Evolutionary conservation across 2,329 filamentous ascomycete species (phyloP).

Genomic region (Botrytis medusae): DNA sequence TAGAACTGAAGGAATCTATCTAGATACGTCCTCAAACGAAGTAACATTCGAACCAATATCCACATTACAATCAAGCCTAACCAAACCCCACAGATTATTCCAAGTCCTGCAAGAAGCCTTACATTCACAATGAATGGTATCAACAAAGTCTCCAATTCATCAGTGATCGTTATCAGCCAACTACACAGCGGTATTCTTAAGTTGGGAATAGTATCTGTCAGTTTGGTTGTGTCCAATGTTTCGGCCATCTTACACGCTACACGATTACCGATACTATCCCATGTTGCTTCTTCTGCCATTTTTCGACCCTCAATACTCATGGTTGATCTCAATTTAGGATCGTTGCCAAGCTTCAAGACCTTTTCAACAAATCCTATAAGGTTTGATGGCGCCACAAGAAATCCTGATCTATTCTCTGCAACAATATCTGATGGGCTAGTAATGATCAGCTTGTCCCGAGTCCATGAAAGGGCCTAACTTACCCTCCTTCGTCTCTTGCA

Average conservation of each 20-base stretch:
- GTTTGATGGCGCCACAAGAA: slow-evolving; percentile 59
- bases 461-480: background rate
- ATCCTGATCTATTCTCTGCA: slow-evolving; percentile 58
- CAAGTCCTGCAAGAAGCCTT: slow-evolving; percentile 30
- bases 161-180: slow-evolving; percentile 29
- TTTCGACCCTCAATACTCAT: slow-evolving; percentile 52
- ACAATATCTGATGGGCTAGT: slow-evolving; percentile 64
- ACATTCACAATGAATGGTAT: slow-evolving; percentile 28
- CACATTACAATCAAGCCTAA: slow-evolving; percentile 35
- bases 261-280: slow-evolving; percentile 70
- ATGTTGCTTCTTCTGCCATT: slow-evolving; percentile 63
- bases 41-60: slow-evolving; percentile 30
- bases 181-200: slow-evolving; percentile 29
- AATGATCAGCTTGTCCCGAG: background rate
- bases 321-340: slow-evolving; percentile 45
- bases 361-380: slow-evolving; percentile 57
- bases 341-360: slow-evolving; percentile 50
- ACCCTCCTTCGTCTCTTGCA: slow-evolving; percentile 63
- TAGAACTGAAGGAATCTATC: slow-evolving; percentile 22
- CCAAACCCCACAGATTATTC: slow-evolving; percentile 37
- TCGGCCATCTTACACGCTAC: slow-evolving; percentile 64
- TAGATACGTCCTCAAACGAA: slow-evolving; percentile 23
- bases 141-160: slow-evolving; percentile 27
- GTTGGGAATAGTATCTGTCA: slow-evolving; percentile 13
- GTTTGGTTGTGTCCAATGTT: slow-evolving; percentile 24